These are phyloP conservation scores for Aureobasidium subglaciale DNA, from an alignment of 2,329 filamentous ascomycete genomes.

Conservation along the genomic window DNA sequence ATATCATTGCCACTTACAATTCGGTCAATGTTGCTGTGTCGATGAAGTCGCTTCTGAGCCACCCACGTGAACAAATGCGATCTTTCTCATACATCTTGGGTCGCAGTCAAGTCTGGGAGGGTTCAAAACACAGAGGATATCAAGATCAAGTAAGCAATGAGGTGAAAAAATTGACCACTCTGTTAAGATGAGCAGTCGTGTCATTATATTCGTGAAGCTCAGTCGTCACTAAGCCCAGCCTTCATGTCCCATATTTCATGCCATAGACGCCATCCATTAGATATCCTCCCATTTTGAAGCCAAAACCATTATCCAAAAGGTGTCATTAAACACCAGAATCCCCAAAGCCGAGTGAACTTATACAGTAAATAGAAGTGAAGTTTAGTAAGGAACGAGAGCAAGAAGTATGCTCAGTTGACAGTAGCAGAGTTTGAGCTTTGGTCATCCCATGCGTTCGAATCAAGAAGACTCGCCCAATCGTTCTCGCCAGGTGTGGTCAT, in stretches of 20 bases:
- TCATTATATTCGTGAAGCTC: neutral
- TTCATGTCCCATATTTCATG: neutral
- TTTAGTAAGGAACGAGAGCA: neutral
- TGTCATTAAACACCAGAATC: neutral
- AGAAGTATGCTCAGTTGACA: neutral
- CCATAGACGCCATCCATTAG: neutral
- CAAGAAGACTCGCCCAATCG: conserved; percentile 26
- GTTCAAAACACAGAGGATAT: neutral
- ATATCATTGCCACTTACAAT: neutral
- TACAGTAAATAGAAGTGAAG: conserved; percentile 2
- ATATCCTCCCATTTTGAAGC: conserved; percentile 3
- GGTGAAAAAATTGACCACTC: neutral
- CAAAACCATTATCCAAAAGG: neutral
- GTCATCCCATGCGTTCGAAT: conserved; percentile 21
- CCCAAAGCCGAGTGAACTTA: neutral
- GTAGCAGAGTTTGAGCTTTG: conserved; percentile 10
- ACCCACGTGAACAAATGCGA: too few species aligned
- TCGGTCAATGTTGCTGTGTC: neutral
- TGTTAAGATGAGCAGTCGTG: neutral
- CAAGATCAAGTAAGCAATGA: neutral
- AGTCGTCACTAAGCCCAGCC: neutral
- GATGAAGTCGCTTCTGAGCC: too few species aligned
- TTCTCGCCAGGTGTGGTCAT: conserved; percentile 21
- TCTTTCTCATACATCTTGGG: neutral
- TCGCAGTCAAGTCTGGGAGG: neutral